Percentiles rank a stretch among this genome's conserved stretches.
These are phyloP conservation scores for Leucocoprinus leucothites DNA, from an alignment of 768 basidiomycete species.

Conservation along the genomic window DNA sequence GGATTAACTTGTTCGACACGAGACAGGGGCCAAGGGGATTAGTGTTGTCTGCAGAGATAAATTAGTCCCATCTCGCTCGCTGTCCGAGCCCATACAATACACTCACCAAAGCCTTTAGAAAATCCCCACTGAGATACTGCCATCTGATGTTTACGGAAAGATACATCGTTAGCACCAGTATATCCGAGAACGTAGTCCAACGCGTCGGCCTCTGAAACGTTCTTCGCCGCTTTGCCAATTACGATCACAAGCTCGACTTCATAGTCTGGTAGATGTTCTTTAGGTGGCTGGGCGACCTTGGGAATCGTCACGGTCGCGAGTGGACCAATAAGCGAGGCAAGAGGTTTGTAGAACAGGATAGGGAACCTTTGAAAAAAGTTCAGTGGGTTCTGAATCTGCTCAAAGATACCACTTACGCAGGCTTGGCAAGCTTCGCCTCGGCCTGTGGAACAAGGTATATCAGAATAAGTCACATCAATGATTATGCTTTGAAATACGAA, in stretches of 20 bases:
- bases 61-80: neutral
- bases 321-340: constrained; percentile 67
- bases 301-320: constrained; percentile 65
- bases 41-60: constrained; percentile 45
- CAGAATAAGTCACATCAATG: neutral
- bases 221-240: constrained; percentile 76
- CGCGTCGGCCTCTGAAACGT: constrained; percentile 78
- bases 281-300: constrained; percentile 61
- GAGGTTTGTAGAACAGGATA: constrained; percentile 78
- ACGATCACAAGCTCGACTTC: constrained; percentile 82
- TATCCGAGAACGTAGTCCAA: constrained; percentile 86
- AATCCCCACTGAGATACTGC: constrained; percentile 84
- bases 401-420: constrained; percentile 42
- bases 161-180: constrained; percentile 79
- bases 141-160: constrained; percentile 81
- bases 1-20: constrained; percentile 60
- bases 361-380: constrained; percentile 45
- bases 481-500: constrained; percentile 22
- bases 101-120: constrained; percentile 80
- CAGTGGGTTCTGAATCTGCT: neutral
- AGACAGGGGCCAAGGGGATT: constrained; percentile 82
- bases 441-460: constrained; percentile 36
- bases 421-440: constrained; percentile 62
- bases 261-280: constrained; percentile 75
- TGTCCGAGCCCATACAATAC: neutral